Conservation (phyloP, 805 yeast species). For the Candida quercuum region DNA sequence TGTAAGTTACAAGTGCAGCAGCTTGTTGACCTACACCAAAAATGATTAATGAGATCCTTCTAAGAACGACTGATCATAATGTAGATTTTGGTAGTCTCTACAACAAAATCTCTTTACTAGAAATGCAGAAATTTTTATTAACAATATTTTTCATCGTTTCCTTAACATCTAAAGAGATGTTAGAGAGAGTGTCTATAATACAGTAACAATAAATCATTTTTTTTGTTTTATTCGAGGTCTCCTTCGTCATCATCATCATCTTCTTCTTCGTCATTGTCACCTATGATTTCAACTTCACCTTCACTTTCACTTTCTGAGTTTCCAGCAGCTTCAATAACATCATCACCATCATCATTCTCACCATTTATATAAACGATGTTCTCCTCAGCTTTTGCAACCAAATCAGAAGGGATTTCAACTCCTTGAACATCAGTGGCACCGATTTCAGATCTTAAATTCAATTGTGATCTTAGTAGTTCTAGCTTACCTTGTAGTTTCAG, state of each 20-base stretch:
- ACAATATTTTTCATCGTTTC: no score
- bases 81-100: no score
- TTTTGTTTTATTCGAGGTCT: constrained; percentile 5
- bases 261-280: constrained; percentile 27
- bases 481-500: constrained; percentile 83
- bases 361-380: constrained; percentile 33
- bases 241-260: constrained; percentile 5
- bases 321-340: constrained; percentile 13
- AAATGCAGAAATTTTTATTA: no score
- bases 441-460: constrained; percentile 57
- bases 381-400: constrained; percentile 27
- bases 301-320: constrained; percentile 21
- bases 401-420: constrained; percentile 24
- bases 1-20: constrained; percentile 83
- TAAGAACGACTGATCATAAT: no score
- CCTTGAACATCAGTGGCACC: constrained; percentile 29
- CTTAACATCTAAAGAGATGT: no score
- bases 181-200: no score
- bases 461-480: constrained; percentile 70
- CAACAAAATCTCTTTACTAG: no score
- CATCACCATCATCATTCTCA: constrained; percentile 39
- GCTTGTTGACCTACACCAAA: constrained; percentile 58
- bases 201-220: no score
- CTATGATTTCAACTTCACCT: constrained; percentile 26
- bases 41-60: not conserved